These are phyloP conservation scores for Candida patagonica DNA, from an alignment of 805 yeast species.

Conservation along the genomic window DNA sequence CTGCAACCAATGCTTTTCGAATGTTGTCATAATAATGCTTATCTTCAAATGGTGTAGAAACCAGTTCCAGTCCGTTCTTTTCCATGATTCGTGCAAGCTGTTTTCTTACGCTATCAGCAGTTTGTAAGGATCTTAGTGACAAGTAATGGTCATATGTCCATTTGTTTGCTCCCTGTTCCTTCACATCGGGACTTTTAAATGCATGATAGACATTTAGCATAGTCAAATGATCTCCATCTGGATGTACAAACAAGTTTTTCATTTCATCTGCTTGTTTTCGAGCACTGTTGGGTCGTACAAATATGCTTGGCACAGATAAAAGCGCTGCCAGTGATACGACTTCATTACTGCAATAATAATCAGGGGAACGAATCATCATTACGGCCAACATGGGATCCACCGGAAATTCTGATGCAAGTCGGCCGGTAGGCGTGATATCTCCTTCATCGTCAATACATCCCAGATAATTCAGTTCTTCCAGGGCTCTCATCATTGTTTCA, in stretches of 20 bases:
- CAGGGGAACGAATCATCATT: conserved; percentile 80
- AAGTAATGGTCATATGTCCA: conserved; percentile 93
- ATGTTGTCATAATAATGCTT: conserved; percentile 64
- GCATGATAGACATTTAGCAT: conserved; percentile 81
- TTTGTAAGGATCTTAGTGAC: conserved; percentile 70
- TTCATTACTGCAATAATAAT: conserved; percentile 80
- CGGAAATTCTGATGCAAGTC: conserved; percentile 88
- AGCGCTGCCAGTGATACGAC: conserved; percentile 81
- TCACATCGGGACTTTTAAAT: conserved; percentile 67
- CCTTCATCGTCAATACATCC: conserved; percentile 91
- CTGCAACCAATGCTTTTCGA: conserved; percentile 79
- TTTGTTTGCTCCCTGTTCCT: conserved; percentile 39
- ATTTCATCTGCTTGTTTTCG: conserved; percentile 86
- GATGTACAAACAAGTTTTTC: conserved; percentile 79
- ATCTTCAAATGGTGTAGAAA: conserved; percentile 58
- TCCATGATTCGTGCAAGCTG: conserved; percentile 83
- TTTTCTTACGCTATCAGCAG: conserved; percentile 78
- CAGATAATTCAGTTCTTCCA: conserved; percentile 87
- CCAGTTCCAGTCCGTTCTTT: conserved; percentile 62
- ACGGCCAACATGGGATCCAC: conserved; percentile 94
- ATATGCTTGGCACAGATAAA: conserved; percentile 88
- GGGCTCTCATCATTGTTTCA: conserved; percentile 98
- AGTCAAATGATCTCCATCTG: conserved; percentile 92
- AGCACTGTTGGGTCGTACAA: conserved; percentile 84
- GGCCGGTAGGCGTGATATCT: conserved; percentile 77